Evolutionary conservation across 345 rosid species (phyloP), one percentile per base, ranked within the genome.

Genomic region (rapeseed (Brassica napus)): DNA sequence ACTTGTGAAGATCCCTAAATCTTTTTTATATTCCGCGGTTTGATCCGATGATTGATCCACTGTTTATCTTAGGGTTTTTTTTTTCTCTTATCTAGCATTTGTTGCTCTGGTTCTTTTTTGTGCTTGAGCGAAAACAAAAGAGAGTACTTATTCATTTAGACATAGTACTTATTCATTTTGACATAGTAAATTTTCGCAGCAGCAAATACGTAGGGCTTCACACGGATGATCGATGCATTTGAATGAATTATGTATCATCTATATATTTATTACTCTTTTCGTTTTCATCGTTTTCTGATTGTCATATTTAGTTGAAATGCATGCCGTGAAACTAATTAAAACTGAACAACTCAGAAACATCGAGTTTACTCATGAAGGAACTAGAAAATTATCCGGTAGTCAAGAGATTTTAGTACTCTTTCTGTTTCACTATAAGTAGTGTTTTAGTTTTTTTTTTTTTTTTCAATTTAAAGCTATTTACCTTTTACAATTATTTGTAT

Each of bases 1-100:
- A 65, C 69, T 65, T 65, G 69, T 16, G 69, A 8, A 65, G 42
- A 63, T 63, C 42, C 42, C 23, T 31, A 31, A 31, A 63, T 63
- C 39, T 62, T 62, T 59, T 62, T 30, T 30, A 21, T 28, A 21
- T 28, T 61, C 18, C 4, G 18, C 5, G 7, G 11, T 30, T 31
- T 6, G 67, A 63, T 31, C 6, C 23, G 42, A 58, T 9, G 30
- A 21, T 58, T 12, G 54, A 47, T 47, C n/a, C 14, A 47, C 21
- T 28, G 18, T 61, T 61, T 62, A 62, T n/a, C 66, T 30, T 30
- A 31, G 42, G 23, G 5, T 31, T 31, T 39, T 39, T 31, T 39
- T 39, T 37, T 9, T 9, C 47, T 39, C 47, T 39, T 9, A 39
- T 39, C 12, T 39, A 39, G 9, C 47, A 39, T 39, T 39, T 39